Evolutionary conservation across 371 early-diverging fungal species (phyloP), one percentile per base, ranked within the genome.

Genomic region (Apophysomyces ossiformis): DNA sequence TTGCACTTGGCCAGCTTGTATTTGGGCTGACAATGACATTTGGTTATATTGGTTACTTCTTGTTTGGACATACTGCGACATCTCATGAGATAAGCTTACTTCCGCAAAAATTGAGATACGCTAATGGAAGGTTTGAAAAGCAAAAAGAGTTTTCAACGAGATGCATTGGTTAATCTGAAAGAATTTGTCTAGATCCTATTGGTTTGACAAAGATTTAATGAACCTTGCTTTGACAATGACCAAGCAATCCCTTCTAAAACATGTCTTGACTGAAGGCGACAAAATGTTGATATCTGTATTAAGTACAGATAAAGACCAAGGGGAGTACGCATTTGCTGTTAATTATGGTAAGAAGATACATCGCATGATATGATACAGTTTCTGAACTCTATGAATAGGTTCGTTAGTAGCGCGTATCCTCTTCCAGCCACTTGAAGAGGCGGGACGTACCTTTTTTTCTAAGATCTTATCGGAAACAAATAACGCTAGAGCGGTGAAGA

Each of bases 381-480:
- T 7, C 35, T 60, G 18, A 59, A 16, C 15, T 8, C 12, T 46
- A 8, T 44, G 56, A 4, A 9, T 65, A 94, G 92, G 96, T 3
- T 97, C 97, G 0, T 76, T 97, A 37, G 78, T 97, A 37, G 96
- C 90, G 0, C 85, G 98, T 21, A 91, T 98, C 37, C 65, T 98
- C 3, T 97, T 97, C 69, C 93, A 92, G 64, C 99, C 99, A 1
- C 68, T 98, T 16, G 99, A 98, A 71, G 99, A 98, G 72, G 91
- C 90, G 0, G 86, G 89, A 45, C 85, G 98, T 43, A 89, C 91
- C 0, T 85, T 92, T 57, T 97, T 98, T 73, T 87, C 93, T 16
- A 85, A 83, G 60, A 64, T 89, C 0, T 61, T 88, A 37, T 65
- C 71, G 7, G 60, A 57, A 39, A 64, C 26, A 37, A 47, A 47